phyloP scores from a whole-genome alignment of 164 flowering plant species.

The Tetrastigma voinierianum region DNA sequence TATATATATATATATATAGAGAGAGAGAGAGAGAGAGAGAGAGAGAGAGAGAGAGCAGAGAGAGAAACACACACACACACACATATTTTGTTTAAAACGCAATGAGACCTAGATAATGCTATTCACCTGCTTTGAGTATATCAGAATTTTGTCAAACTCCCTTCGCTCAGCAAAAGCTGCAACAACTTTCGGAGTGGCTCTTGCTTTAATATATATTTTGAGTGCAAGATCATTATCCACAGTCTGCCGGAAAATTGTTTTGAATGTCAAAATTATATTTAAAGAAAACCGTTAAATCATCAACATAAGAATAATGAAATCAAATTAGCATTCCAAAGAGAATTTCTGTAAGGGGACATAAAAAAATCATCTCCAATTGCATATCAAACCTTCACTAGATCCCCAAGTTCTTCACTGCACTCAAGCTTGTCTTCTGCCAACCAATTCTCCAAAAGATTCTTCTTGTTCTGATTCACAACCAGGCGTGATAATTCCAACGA shows the following conservation, averaged over 20 bases:
- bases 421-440: slow-evolving; percentile 99
- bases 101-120: neutral
- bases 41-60: no score
- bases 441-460: slow-evolving; percentile 96
- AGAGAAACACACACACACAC: no score
- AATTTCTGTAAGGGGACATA: neutral
- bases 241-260: slow-evolving; percentile 51
- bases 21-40: no score
- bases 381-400: slow-evolving; percentile 90
- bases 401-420: slow-evolving; percentile 99
- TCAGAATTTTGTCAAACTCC: slow-evolving; percentile 95
- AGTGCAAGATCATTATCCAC: slow-evolving; percentile 98
- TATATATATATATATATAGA: no score
- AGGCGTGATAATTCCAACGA: slow-evolving; percentile 97
- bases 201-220: slow-evolving; percentile 95
- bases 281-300: neutral
- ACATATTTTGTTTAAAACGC: no score
- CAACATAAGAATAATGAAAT: neutral
- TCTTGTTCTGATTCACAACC: slow-evolving; percentile 96
- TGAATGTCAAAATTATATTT: slow-evolving; percentile 8
- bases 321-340: neutral
- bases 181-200: slow-evolving; percentile 99
- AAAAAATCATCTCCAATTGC: neutral
- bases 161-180: slow-evolving; percentile 99
- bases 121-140: slow-evolving; percentile 94